A percentile compares a stretch with the other conserved stretches of the same genome.
Evolutionary conservation across 1,284 basidiomycete genomes (phyloP).

Genomic region (Mycosarcoma mackinlayi): DNA sequence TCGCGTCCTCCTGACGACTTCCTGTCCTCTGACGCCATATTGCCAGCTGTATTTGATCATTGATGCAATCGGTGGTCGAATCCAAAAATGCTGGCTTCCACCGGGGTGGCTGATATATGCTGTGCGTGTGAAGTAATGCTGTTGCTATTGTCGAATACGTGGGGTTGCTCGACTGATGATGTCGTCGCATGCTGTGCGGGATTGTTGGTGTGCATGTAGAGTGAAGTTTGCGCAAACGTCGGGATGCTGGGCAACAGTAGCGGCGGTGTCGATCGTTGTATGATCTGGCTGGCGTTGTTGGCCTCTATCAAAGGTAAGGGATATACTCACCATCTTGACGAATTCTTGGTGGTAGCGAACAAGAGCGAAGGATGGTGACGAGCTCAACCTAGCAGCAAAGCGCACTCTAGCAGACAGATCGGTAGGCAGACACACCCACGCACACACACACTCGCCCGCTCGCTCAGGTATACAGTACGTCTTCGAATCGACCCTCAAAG

Average conservation of each 20-base stretch:
- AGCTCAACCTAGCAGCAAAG: conserved; percentile 31
- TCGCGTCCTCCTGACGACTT: too few relatives aligned
- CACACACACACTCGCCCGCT: background rate
- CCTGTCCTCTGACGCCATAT: background rate
- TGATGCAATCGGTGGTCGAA: background rate
- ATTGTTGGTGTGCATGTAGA: background rate
- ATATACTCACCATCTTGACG: conserved; percentile 53
- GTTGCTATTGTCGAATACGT: background rate
- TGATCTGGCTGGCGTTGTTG: conserved; percentile 28
- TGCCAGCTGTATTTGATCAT: background rate
- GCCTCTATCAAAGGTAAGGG: conserved; percentile 10
- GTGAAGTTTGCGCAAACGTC: background rate
- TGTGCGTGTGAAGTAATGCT: too few relatives aligned
- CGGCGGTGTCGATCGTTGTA: conserved; percentile 17
- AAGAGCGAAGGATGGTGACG: conserved; percentile 39
- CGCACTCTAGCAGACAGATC: background rate
- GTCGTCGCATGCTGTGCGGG: background rate
- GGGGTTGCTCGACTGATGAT: background rate
- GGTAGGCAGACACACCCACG: background rate
- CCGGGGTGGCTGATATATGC: too few relatives aligned
- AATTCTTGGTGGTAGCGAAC: conserved; percentile 52
- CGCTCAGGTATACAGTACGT: too few relatives aligned
- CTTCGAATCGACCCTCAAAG: too few relatives aligned
- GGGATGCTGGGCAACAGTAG: conserved; percentile 3
- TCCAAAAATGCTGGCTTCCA: background rate